These are phyloP conservation scores for Neurospora sp. DNA, from an alignment of 495 filamentous ascomycete species.

Conservation along the genomic window DNA sequence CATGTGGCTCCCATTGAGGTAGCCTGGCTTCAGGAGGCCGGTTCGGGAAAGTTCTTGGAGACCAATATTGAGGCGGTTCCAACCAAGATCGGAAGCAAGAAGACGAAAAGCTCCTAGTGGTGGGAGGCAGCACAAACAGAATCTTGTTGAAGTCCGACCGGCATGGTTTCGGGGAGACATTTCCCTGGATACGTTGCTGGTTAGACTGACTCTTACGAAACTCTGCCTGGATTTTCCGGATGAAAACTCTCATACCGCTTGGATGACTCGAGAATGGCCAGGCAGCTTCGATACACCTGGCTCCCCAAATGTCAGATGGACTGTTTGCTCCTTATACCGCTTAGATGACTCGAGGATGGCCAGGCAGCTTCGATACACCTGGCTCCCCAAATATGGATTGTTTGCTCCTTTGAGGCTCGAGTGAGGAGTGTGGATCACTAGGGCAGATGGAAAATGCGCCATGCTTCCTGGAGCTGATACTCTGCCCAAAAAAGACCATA, in stretches of 20 bases:
- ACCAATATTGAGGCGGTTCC: conserved; percentile 28
- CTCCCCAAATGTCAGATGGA: neutral
- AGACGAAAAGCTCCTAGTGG: conserved; percentile 10
- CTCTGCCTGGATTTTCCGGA: neutral
- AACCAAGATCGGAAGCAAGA: conserved; percentile 31
- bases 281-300: neutral
- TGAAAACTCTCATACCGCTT: neutral
- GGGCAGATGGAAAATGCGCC: neutral
- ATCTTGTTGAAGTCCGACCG: neutral
- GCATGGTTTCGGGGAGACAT: neutral
- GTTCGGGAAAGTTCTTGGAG: conserved; percentile 8
- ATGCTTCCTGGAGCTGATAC: neutral
- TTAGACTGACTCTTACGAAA: neutral
- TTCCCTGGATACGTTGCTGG: neutral
- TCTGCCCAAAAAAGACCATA: neutral
- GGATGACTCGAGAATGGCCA: neutral
- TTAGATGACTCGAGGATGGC: neutral
- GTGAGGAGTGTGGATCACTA: neutral
- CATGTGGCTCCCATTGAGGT: conserved; percentile 31
- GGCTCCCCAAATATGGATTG: neutral
- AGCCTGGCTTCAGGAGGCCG: conserved; percentile 19
- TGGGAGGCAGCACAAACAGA: neutral
- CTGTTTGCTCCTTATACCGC: neutral
- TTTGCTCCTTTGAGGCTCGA: neutral
- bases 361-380: neutral